Evolutionary conservation across 805 yeast genomes (phyloP), one percentile per base, ranked within the genome.

Genomic region (Metschnikowia lunata): DNA sequence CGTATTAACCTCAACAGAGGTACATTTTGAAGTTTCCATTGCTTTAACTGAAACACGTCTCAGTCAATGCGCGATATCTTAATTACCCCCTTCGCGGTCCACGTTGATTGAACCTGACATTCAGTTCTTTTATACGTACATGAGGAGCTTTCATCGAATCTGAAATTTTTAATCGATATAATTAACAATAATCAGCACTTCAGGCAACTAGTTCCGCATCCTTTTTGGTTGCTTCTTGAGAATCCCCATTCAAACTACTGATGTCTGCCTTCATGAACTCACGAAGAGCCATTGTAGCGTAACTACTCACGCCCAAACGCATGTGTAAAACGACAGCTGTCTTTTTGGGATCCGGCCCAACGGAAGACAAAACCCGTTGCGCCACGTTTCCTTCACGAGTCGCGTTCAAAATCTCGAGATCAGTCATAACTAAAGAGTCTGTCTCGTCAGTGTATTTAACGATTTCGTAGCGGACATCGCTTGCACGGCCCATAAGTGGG

Each of bases 261-360:
- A 51, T 44, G 39, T 84, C 91, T 29, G 79, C 76, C 60, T 82
- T 85, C 86, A 90, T 81, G 40, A 88, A 78, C 62, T 93, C 98
- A 60, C 99, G 78, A 40, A 93, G 66, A 1, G 96, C 96, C 99
- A 93, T 95, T 0, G 99, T 93, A 1, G 99, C 99, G 63, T 93
- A 93, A 7, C 95, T 83, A 30, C 97, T 85, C 3, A 86, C 82
- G 5, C 89, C 91, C 46, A 93, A 71, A 57, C 81, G 84, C 74
- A 93, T 73, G 53, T 77, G 82, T 46, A 95, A 62, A 6, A 93
- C 74, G 11, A 90, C 79, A 0, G 96, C 97, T 0, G 73, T 69
- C 46, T 76, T 79, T 29, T 29, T 29, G 11, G n/a, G 11, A 7
- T 80, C 49, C 1, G 43, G 41, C 8, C 53, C 68, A 47, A 66